Evolutionary conservation across 331 rosid genomes (phyloP).

Genomic region (Ulmus americana): DNA sequence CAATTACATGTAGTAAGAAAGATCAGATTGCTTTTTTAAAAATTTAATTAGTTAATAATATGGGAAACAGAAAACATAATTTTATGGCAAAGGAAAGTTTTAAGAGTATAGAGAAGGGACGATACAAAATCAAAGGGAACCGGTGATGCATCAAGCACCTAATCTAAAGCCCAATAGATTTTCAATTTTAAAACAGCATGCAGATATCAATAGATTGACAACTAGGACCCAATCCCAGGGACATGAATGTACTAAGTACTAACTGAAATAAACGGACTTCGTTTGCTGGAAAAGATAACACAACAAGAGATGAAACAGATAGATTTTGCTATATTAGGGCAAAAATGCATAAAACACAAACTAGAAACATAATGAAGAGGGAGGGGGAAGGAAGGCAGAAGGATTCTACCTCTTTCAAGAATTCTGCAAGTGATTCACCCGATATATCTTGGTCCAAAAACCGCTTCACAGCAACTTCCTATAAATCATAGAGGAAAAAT

Average conservation of each 20-base stretch:
- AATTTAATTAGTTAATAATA: too few species aligned
- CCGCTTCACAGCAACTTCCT: slow-evolving; percentile 96
- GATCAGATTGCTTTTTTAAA: too few species aligned
- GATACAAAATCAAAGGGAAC: too few species aligned
- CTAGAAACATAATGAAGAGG: not conserved
- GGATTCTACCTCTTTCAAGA: slow-evolving; percentile 73
- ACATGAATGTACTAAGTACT: not conserved
- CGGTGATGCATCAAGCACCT: too few species aligned
- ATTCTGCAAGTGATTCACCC: slow-evolving; percentile 88
- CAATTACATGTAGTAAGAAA: too few species aligned
- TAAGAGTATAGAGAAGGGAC: too few species aligned
- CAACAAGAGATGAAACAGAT: not conserved
- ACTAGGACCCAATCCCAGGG: not conserved
- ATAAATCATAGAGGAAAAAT: slow-evolving; percentile 24
- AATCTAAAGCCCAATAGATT: not conserved
- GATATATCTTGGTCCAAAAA: slow-evolving; percentile 80
- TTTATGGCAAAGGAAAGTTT: too few species aligned
- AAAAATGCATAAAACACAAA: not conserved
- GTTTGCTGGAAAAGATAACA: too few species aligned
- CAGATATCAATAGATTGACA: not conserved
- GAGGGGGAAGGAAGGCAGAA: not conserved
- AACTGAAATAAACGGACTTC: too few species aligned
- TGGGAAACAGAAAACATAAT: not conserved
- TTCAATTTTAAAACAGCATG: not conserved
- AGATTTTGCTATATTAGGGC: not conserved